phyloP scores from a whole-genome alignment of 2,329 filamentous ascomycete genomes.

The Cyphellophora europaea region DNA sequence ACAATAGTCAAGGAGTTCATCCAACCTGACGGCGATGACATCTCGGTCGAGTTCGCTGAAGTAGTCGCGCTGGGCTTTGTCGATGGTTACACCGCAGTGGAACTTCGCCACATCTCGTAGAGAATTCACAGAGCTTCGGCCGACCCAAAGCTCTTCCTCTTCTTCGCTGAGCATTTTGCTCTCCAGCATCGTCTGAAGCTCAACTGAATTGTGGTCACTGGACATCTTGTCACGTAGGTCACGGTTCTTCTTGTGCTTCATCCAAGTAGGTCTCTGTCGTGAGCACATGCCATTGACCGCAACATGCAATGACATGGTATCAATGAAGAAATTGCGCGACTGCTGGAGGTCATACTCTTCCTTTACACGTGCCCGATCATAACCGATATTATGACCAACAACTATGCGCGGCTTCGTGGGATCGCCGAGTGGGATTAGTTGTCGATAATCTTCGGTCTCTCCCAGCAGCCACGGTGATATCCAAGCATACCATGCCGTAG shows the following conservation, averaged over 20 bases:
- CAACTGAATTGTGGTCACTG: constrained; percentile 58
- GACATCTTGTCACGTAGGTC: constrained; percentile 74
- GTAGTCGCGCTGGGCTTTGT: constrained; percentile 77
- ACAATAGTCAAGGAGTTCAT: constrained; percentile 85
- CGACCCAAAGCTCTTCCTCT: constrained; percentile 93
- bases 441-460: constrained; percentile 65
- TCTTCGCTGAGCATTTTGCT: constrained; percentile 62
- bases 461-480: constrained; percentile 88
- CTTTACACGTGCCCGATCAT: constrained; percentile 75
- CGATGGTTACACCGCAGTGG: constrained; percentile 76
- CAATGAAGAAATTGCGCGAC: constrained; percentile 76
- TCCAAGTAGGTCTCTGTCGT: constrained; percentile 89
- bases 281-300: constrained; percentile 99
- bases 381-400: constrained; percentile 92
- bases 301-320: constrained; percentile 97
- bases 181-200: constrained; percentile 62
- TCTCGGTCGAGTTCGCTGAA: constrained; percentile 73
- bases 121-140: constrained; percentile 89
- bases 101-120: constrained; percentile 93
- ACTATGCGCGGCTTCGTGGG: constrained; percentile 63
- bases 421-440: constrained; percentile 82
- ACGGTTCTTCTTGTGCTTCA: constrained; percentile 86
- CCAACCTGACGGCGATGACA: constrained; percentile 61
- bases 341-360: constrained; percentile 86
- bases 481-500: constrained; percentile 94